These are phyloP conservation scores for Cercophora scortea DNA, from an alignment of 495 filamentous ascomycete genomes.

Conservation along the genomic window DNA sequence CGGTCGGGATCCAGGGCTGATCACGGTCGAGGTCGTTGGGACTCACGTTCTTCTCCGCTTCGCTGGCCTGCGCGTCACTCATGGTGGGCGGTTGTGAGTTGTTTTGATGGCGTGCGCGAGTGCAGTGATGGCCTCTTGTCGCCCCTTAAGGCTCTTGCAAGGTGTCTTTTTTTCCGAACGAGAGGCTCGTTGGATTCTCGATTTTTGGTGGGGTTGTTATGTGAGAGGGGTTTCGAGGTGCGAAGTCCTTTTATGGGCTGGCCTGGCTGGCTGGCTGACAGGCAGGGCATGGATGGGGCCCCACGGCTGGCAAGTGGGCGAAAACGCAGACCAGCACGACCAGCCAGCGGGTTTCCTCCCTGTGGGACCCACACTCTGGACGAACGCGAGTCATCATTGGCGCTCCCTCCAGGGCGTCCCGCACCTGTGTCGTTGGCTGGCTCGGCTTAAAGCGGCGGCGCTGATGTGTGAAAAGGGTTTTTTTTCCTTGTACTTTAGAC, in stretches of 20 bases:
- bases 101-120: slow-evolving; percentile 5
- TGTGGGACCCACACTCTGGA: neutral
- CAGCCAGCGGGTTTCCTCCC: slow-evolving; percentile 3
- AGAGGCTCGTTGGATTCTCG: slow-evolving; percentile 3
- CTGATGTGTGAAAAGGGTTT: too few species aligned
- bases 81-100: slow-evolving; percentile 49
- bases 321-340: neutral
- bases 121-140: slow-evolving; percentile 4
- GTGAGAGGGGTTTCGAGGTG: slow-evolving; percentile 19
- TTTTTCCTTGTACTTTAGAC: too few species aligned
- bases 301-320: too few species aligned
- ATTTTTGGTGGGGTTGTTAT: slow-evolving; percentile 23
- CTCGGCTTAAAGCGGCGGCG: too few species aligned
- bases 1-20: neutral
- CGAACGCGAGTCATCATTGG: neutral
- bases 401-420: neutral
- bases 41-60: slow-evolving; percentile 93
- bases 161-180: slow-evolving; percentile 2
- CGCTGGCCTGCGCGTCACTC: slow-evolving; percentile 81
- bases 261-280: neutral
- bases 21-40: slow-evolving; percentile 1
- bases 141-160: slow-evolving; percentile 7
- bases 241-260: slow-evolving; percentile 13
- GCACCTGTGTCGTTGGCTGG: too few species aligned
- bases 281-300: too few species aligned